phyloP scores from a whole-genome alignment of 306 rosid genomes.

The Carpinus viminea region DNA sequence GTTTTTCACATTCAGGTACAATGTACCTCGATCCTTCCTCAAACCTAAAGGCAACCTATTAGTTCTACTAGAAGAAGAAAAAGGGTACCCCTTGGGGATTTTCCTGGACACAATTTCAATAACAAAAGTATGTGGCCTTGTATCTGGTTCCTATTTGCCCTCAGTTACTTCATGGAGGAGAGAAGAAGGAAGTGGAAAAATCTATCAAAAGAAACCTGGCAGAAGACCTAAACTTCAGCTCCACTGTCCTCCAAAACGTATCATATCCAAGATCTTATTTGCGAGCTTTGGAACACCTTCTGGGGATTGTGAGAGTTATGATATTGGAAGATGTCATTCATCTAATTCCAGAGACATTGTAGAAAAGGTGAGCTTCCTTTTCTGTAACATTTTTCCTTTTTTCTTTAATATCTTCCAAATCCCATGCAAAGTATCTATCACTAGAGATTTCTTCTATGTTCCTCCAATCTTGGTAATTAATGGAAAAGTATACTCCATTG shows the following conservation, averaged over 20 bases:
- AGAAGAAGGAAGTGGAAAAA: background rate
- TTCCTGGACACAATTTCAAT: slow-evolving; percentile 39
- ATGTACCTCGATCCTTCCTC: slow-evolving; percentile 76
- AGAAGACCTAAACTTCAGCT: slow-evolving; percentile 6
- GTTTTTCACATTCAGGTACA: slow-evolving; percentile 56
- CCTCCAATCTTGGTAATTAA: too few relatives aligned
- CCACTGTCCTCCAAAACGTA: slow-evolving; percentile 29
- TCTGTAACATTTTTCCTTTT: background rate
- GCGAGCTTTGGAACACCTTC: slow-evolving; percentile 55
- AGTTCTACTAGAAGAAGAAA: slow-evolving; percentile 75
- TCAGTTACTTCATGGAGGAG: slow-evolving; percentile 36
- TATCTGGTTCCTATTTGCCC: slow-evolving; percentile 41
- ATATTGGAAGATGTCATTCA: slow-evolving; percentile 13
- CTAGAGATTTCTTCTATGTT: too few relatives aligned
- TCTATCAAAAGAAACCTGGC: background rate
- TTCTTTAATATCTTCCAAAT: too few relatives aligned
- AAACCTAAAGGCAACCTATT: slow-evolving; percentile 60
- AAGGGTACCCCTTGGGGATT: slow-evolving; percentile 52
- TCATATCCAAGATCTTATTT: slow-evolving; percentile 42
- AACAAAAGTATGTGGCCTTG: slow-evolving; percentile 33
- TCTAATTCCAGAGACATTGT: background rate
- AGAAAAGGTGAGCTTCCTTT: background rate
- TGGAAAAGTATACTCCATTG: too few relatives aligned
- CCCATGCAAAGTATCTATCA: too few relatives aligned
- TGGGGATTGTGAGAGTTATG: slow-evolving; percentile 29